These are phyloP conservation scores for Penicillium turbatum DNA, from an alignment of 495 filamentous ascomycete species.

Conservation along the genomic window DNA sequence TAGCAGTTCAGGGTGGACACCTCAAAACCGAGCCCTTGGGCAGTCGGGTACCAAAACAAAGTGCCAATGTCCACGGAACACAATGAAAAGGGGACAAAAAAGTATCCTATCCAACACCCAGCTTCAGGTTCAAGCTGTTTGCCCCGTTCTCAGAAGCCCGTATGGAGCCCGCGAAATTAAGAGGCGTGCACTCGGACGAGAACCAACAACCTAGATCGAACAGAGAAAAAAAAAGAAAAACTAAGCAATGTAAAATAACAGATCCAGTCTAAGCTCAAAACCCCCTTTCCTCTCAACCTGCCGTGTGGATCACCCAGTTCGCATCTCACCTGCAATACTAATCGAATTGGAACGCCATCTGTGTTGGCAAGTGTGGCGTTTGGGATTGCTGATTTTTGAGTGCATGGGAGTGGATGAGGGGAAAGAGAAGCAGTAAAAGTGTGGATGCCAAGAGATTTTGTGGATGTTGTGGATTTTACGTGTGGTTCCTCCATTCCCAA, in stretches of 20 bases:
- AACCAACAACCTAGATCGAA: background rate
- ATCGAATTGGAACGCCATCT: background rate
- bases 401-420: background rate
- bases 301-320: conserved; percentile 25
- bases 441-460: background rate
- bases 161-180: conserved; percentile 16
- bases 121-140: background rate
- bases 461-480: background rate
- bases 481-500: background rate
- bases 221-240: conserved; percentile 6
- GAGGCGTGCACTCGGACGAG: background rate
- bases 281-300: conserved; percentile 16
- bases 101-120: background rate
- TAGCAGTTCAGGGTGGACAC: background rate
- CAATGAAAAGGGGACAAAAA: background rate
- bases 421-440: background rate
- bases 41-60: conserved; percentile 5
- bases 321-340: conserved; percentile 20
- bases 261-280: conserved; percentile 8
- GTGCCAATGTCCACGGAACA: background rate
- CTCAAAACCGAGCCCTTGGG: background rate
- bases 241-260: conserved; percentile 11
- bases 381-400: conserved; percentile 3
- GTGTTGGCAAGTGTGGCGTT: conserved; percentile 8
- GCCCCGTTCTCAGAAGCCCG: conserved; percentile 1